Percentiles rank a stretch among this genome's conserved stretches.
phyloP scores from a whole-genome alignment of 2,329 filamentous ascomycete genomes.

The Nakataea oryzae region DNA sequence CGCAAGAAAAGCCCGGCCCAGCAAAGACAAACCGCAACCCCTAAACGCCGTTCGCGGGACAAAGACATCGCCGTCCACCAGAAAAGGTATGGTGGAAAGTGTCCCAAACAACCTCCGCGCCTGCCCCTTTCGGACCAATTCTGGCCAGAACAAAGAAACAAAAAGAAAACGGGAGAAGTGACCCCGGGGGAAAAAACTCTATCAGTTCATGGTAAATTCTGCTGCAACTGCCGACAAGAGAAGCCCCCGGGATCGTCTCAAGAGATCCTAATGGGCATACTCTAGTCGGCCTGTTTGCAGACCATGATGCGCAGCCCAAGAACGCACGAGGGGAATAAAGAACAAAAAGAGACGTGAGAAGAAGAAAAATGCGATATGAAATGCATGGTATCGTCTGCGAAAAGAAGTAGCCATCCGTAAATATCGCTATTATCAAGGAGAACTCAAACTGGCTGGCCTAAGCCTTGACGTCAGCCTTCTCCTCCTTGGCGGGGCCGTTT shows the following conservation, averaged over 20 bases:
- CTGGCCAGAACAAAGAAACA: conserved; percentile 4
- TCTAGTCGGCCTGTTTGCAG: conserved; percentile 3
- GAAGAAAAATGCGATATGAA: conserved; percentile 8
- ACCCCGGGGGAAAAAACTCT: conserved; percentile 9
- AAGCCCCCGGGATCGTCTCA: not conserved
- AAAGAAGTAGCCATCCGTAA: conserved; percentile 5
- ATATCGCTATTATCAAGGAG: conserved; percentile 6
- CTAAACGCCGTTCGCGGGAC: conserved; percentile 3
- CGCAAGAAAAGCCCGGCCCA: conserved; percentile 1
- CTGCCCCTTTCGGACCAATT: conserved; percentile 2
- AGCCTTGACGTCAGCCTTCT: conserved; percentile 41
- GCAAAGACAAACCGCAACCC: conserved; percentile 1
- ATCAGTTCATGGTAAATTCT: conserved; percentile 19
- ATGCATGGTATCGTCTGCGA: conserved; percentile 14
- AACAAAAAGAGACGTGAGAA: conserved; percentile 5
- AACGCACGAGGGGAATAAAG: conserved; percentile 4
- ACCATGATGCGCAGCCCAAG: not conserved
- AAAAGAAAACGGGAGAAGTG: conserved; percentile 5
- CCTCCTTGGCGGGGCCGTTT: conserved; percentile 39
- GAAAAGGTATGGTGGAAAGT: not conserved
- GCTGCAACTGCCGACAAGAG: conserved; percentile 6
- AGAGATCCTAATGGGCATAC: conserved; percentile 3
- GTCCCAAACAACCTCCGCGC: not conserved
- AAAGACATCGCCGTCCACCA: not conserved
- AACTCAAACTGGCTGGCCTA: conserved; percentile 19